Base-by-base conservation (phyloP, 2,329 filamentous ascomycete species). In the Sclerotinia nivalis region DNA sequence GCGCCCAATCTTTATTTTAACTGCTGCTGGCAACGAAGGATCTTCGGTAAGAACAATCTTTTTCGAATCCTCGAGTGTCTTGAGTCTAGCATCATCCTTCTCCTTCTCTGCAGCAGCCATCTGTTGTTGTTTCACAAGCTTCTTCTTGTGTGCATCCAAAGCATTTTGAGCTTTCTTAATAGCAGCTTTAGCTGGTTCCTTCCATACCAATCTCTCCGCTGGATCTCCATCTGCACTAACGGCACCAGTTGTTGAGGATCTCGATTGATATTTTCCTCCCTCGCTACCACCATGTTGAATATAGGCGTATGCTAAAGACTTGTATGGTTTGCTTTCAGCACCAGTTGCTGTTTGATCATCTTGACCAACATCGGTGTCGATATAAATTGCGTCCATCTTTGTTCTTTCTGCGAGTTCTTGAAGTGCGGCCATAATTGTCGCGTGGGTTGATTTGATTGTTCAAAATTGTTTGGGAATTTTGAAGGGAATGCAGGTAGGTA, bases 91-190 rank as follows among this genome's bases (percentile, higher is more conserved):
- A 74, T 89, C 88, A 72, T 89, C 87, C 79, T 91, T 89, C 81
- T 93, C 89, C 77, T 89, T 88, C 80, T 93, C 88, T 69, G 89
- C 86, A 59, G 90, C 88, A 69, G 89, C 90, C 73, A 88, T 83
- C 78, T 93, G 90, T 75, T 90, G 86, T 80, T 91, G 91, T 82
- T 93, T 93, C 75, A 87, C 87, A 58, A 91, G 86, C 85, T 97
- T 97, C 86, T 93, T 94, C 86, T 93, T 91, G 81, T 92, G 88
- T 73, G 86, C 85, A 74, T 93, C 91, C 73, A 88, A 88, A 73
- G 89, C 88, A 80, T 89, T 89, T 83, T 88, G 88, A 5, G 91
- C 91, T 82, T 96, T 96, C 85, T 97, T 97, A 78, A 93, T 80
- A 31, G 92, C 93, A 71, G 91, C 91, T 84, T 96, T 96, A 71